Evolutionary conservation across 176 grass and related monocot species (phyloP), one percentile per base, ranked within the genome.

Genomic region (Puya raimondii): DNA sequence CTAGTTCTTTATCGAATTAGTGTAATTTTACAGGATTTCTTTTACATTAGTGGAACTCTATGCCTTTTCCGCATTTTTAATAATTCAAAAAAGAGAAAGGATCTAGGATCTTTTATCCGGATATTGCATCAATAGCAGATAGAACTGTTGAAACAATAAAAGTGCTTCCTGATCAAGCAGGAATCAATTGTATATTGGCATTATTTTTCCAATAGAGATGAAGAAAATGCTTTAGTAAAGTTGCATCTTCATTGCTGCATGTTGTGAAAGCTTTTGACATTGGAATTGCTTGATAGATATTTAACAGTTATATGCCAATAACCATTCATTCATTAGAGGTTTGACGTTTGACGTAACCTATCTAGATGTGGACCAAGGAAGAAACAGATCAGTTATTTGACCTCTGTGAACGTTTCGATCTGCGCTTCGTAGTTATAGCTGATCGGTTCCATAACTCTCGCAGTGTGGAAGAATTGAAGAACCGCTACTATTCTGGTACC

Each of bases 351-450:
- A 65, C 80, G 48, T 81, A 23, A 23, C 77, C 68, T 61, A 74
- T 70, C 85, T 80, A 92, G 93, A 74, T 67, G 74, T 97, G 93
- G 89, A 92, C 70, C 74, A 97, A 65, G 70, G 86, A 97, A 81
- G 93, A 97, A 92, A 97, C 93, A 64, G 86, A 97, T 49, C 72
- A 90, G 65, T 76, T 97, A 22, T 90, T 97, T 80, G 89, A 97
- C 58, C 70, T 97, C 69, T 90, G 93, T 51, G 79, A 92, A 85
- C 72, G 77, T 58, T 97, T 97, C 73, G 93, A 92, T 78, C 86
- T 97, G 57, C 93, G 93, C 22, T 97, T 97, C 82, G 74, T 90
- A 81, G 74, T 97, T 73, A 82, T 97, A 90, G 84, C 86, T 33
- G 93, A 97, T 72, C 89, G 86, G 80, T 97, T 97, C 65, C 84